Conservation (phyloP, 176 grass and related monocot genomes). For the Oryza nivara region DNA sequence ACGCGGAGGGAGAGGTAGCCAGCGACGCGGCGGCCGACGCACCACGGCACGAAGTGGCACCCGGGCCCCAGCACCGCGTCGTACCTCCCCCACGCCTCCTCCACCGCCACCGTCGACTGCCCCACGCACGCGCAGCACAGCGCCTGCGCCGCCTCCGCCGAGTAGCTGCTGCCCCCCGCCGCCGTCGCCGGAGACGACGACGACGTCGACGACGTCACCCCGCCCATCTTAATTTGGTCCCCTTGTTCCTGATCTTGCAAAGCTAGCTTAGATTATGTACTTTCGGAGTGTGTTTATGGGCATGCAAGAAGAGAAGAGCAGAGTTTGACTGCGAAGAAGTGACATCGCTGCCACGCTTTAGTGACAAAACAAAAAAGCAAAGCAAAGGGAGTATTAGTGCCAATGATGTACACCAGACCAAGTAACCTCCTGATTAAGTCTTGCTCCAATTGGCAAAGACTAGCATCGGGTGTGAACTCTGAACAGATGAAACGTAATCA, state of each 20-base stretch:
- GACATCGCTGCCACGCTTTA: not conserved
- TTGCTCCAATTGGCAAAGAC: not conserved
- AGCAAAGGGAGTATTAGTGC: too few species aligned
- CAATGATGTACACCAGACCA: not conserved
- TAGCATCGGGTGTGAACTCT: not conserved
- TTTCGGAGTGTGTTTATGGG: not conserved
- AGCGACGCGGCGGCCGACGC: conserved; percentile 27
- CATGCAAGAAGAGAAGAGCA: not conserved
- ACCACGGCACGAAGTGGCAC: conserved; percentile 56
- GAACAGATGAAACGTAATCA: not conserved
- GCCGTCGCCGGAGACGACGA: not conserved
- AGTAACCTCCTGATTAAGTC: not conserved
- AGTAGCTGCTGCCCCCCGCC: not conserved
- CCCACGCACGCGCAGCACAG: conserved; percentile 27
- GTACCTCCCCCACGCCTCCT: conserved; percentile 54
- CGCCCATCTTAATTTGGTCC: not conserved
- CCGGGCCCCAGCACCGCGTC: conserved; percentile 54
- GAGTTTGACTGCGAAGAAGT: not conserved
- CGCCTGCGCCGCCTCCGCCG: not conserved
- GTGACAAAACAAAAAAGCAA: not conserved
- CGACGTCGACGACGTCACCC: not conserved
- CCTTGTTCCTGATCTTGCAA: too few species aligned
- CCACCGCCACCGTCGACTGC: conserved; percentile 51
- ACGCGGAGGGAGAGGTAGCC: conserved; percentile 64
- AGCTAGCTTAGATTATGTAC: not conserved